Conservation (phyloP, 495 filamentous ascomycete species). For the Hypoxylon cercidicola region DNA sequence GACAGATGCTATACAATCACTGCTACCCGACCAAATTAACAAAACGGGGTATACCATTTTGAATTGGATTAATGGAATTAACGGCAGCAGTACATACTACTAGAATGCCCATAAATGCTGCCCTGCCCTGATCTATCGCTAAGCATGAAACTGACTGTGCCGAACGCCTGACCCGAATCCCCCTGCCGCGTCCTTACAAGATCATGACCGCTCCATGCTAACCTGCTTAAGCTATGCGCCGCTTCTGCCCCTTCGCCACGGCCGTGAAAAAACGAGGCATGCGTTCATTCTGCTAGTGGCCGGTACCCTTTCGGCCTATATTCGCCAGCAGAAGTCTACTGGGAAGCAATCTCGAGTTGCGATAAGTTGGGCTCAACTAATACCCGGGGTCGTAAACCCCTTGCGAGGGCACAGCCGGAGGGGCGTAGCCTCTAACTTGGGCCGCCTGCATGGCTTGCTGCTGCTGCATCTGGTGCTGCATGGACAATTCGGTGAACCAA, state of each 20-base stretch:
- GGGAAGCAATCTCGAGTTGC: too few relatives aligned
- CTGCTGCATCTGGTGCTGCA: constrained; percentile 52
- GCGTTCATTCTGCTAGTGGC: not conserved
- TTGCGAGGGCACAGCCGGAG: constrained; percentile 45
- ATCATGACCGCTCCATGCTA: constrained; percentile 6
- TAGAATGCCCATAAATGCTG: constrained; percentile 28
- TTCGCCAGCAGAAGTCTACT: too few relatives aligned
- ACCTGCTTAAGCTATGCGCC: constrained; percentile 1
- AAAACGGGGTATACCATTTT: too few relatives aligned
- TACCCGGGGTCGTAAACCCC: constrained; percentile 45
- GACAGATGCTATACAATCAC: too few relatives aligned
- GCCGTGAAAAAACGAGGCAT: constrained; percentile 1
- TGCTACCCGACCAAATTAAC: not conserved
- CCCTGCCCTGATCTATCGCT: constrained; percentile 31
- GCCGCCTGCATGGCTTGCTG: constrained; percentile 49
- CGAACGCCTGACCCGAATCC: constrained; percentile 27
- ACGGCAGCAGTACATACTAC: too few relatives aligned
- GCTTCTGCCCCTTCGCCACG: constrained; percentile 3
- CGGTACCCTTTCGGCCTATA: too few relatives aligned
- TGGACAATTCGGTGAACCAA: constrained; percentile 76
- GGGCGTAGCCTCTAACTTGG: constrained; percentile 42
- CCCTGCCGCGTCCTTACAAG: constrained; percentile 2
- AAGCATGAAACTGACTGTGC: constrained; percentile 15
- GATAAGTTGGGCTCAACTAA: constrained; percentile 26
- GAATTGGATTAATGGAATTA: too few relatives aligned